These are phyloP conservation scores for Viola pubescens DNA, from an alignment of 441 rosid genomes.

Conservation along the genomic window DNA sequence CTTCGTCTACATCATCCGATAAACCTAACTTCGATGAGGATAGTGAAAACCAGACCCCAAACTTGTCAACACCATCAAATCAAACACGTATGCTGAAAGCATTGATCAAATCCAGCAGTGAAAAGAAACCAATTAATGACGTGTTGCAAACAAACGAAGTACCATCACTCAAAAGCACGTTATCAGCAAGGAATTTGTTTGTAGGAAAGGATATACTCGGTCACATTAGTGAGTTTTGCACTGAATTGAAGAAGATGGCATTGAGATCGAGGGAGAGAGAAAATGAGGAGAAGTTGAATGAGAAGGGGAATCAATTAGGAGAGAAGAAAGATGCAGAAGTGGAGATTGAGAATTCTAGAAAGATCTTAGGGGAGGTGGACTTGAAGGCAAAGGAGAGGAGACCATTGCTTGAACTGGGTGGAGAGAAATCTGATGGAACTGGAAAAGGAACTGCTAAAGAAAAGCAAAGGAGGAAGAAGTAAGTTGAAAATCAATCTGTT, in stretches of 20 bases:
- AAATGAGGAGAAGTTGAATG: constrained; percentile 22
- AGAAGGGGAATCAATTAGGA: constrained; percentile 27
- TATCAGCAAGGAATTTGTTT: constrained; percentile 74
- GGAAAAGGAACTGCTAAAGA: constrained; percentile 36
- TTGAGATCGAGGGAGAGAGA: constrained; percentile 58
- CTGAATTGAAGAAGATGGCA: constrained; percentile 71
- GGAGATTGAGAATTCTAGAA: constrained; percentile 22
- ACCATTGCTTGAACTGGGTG: constrained; percentile 43
- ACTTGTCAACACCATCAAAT: constrained; percentile 37
- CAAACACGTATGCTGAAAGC: constrained; percentile 40
- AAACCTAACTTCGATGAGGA: constrained; percentile 27
- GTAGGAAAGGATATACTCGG: constrained; percentile 61
- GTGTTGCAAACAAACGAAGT: constrained; percentile 24
- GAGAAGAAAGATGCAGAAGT: constrained; percentile 16
- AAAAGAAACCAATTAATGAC: constrained; percentile 31
- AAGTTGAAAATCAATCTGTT: constrained; percentile 4
- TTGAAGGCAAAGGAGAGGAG: constrained; percentile 44
- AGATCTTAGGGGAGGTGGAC: constrained; percentile 27
- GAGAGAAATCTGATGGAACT: constrained; percentile 27
- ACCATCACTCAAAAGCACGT: constrained; percentile 53
- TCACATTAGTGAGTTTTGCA: constrained; percentile 78
- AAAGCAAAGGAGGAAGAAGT: constrained; percentile 48
- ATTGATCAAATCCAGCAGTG: constrained; percentile 44
- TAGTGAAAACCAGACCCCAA: constrained; percentile 62
- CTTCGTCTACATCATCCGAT: constrained; percentile 20